Evolutionary conservation across 352 stramenopile species (phyloP).

Genomic region (Phytophthora sojae): DNA sequence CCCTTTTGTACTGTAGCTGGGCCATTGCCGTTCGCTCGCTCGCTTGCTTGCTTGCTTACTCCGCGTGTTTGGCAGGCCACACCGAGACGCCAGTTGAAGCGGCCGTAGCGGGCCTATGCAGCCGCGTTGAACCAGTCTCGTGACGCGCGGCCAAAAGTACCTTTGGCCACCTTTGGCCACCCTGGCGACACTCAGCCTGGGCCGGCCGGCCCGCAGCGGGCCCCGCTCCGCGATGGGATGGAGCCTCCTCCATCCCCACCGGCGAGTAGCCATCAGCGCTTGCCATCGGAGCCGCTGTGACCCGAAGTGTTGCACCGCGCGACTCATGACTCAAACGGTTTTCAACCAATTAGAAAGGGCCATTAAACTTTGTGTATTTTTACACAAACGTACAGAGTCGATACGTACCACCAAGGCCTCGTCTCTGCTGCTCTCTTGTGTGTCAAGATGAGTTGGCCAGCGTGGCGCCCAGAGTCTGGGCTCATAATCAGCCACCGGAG

Average conservation of each 20-base stretch:
- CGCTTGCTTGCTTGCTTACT: neutral
- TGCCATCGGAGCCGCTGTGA: neutral
- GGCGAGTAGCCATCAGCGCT: neutral
- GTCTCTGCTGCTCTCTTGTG: neutral
- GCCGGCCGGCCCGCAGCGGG: too few relatives aligned
- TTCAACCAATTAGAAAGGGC: too few relatives aligned
- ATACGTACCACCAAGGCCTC: too few relatives aligned
- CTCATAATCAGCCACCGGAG: too few relatives aligned
- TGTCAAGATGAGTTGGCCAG: neutral
- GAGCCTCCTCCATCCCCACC: neutral
- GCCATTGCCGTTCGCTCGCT: too few relatives aligned
- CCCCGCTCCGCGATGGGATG: too few relatives aligned
- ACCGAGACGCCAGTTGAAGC: slow-evolving; percentile 5
- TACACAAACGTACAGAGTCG: too few relatives aligned
- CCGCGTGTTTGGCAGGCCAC: neutral
- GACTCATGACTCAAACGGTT: slow-evolving; percentile 23
- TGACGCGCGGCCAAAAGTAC: neutral
- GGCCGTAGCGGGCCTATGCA: slow-evolving; percentile 5
- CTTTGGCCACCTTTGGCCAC: slow-evolving; percentile 20
- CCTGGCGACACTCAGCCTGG: slow-evolving; percentile 12
- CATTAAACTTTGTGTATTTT: too few relatives aligned
- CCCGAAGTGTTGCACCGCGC: slow-evolving; percentile 8
- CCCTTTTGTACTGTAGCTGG: neutral
- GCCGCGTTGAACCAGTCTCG: neutral
- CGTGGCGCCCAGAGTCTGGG: too few relatives aligned